Percentiles rank a stretch among this genome's conserved stretches.
Conservation (phyloP, 164 flowering plant genomes). For the Magnolia officinalis region DNA sequence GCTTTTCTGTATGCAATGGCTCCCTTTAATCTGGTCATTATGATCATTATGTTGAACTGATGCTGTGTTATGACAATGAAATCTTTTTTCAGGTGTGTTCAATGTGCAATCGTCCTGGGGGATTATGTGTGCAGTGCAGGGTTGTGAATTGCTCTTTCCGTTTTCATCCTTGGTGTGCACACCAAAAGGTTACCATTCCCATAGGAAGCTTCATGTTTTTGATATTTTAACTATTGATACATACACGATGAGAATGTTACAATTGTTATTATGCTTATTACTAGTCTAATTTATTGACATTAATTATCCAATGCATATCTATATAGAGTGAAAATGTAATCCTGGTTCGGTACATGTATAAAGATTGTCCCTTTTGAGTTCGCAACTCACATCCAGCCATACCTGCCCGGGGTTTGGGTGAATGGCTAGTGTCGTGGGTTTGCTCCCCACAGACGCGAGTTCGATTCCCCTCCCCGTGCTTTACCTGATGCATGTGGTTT, state of each 20-base stretch:
- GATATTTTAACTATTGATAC: neutral
- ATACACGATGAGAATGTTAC: neutral
- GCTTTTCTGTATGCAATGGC: neutral
- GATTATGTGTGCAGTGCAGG: constrained; percentile 52
- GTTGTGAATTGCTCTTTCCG: constrained; percentile 36
- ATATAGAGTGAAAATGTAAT: neutral
- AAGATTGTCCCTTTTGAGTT: too few species aligned
- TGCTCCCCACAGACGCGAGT: too few species aligned
- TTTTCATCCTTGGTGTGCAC: constrained; percentile 81
- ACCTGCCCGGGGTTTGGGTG: neutral
- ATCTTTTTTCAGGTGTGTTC: constrained; percentile 48
- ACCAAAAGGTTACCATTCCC: constrained; percentile 41
- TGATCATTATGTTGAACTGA: neutral
- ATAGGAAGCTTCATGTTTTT: too few species aligned
- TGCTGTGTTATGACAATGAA: neutral
- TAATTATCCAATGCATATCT: neutral
- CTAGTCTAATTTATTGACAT: neutral
- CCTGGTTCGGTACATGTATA: neutral
- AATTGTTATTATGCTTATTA: neutral
- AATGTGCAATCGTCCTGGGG: constrained; percentile 54
- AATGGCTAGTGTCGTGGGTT: too few species aligned
- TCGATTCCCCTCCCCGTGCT: too few species aligned
- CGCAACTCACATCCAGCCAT: neutral
- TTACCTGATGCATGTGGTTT: too few species aligned
- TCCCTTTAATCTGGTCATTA: neutral